These are phyloP conservation scores for Hericium alpestre DNA, from an alignment of 768 basidiomycete genomes.

Conservation along the genomic window DNA sequence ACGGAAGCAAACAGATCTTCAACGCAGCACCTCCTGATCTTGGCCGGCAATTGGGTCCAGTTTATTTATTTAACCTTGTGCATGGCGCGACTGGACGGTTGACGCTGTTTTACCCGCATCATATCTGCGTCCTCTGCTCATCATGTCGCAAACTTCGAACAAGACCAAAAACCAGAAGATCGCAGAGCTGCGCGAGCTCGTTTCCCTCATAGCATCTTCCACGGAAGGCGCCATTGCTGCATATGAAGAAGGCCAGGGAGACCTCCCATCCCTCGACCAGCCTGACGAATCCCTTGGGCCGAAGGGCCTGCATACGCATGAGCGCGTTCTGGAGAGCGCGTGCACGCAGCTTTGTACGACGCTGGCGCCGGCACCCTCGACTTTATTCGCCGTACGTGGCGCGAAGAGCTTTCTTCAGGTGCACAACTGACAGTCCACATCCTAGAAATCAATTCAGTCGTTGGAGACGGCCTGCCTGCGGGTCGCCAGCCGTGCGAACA, in stretches of 20 bases:
- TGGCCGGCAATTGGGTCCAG: no score
- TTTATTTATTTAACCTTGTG: no score
- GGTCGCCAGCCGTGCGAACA: constrained; percentile 23
- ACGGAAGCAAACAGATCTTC: no score
- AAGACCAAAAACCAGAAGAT: neutral
- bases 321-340: constrained; percentile 14
- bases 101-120: no score
- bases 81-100: no score
- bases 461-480: constrained; percentile 20
- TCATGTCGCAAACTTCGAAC: neutral
- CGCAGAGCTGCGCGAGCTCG: neutral
- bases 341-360: constrained; percentile 15
- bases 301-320: neutral
- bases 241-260: neutral
- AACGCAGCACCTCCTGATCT: no score
- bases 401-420: no score
- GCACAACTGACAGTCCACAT: neutral
- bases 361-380: constrained; percentile 11
- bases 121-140: no score
- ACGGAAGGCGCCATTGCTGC: neutral
- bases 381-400: constrained; percentile 11
- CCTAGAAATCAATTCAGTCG: neutral
- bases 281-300: neutral
- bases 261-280: neutral
- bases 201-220: neutral